These are phyloP conservation scores for Knoxia roxburghii DNA, from an alignment of 257 asterid species.

Conservation along the genomic window DNA sequence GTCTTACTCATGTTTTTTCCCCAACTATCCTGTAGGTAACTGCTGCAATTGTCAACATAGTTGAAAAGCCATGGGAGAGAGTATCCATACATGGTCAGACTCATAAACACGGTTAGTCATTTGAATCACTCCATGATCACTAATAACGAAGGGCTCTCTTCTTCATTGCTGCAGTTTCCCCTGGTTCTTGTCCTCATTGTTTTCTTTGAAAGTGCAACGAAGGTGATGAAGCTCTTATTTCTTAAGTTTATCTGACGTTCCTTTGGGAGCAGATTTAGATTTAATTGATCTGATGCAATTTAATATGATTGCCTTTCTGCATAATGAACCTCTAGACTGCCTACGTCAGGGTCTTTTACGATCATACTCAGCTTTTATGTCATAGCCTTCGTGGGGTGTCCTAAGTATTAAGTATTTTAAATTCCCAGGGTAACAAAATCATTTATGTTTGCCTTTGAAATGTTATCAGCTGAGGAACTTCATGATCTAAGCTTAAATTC, in stretches of 20 bases:
- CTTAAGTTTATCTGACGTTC: background rate
- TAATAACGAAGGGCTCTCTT: background rate
- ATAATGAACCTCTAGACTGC: no score
- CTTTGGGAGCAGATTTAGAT: background rate
- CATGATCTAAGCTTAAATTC: background rate
- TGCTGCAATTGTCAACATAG: conserved; percentile 58
- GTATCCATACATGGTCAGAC: conserved; percentile 57
- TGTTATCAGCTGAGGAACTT: background rate
- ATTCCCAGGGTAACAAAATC: background rate
- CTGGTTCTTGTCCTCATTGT: background rate
- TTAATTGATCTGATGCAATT: background rate
- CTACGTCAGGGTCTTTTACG: background rate
- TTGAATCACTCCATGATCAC: conserved; percentile 7
- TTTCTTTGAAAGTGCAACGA: background rate
- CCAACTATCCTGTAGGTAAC: conserved; percentile 50
- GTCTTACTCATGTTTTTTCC: background rate
- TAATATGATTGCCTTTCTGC: no score
- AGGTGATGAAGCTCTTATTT: background rate
- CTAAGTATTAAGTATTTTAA: background rate
- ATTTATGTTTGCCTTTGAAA: background rate
- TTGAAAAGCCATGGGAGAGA: conserved; percentile 98
- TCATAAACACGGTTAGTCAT: conserved; percentile 71
- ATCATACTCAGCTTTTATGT: background rate
- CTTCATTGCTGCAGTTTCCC: background rate
- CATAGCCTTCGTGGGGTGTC: background rate